Percentiles rank a stretch among this genome's conserved stretches.
Conservation (phyloP, 2,329 filamentous ascomycete genomes). For the Pezicula carpinea region DNA sequence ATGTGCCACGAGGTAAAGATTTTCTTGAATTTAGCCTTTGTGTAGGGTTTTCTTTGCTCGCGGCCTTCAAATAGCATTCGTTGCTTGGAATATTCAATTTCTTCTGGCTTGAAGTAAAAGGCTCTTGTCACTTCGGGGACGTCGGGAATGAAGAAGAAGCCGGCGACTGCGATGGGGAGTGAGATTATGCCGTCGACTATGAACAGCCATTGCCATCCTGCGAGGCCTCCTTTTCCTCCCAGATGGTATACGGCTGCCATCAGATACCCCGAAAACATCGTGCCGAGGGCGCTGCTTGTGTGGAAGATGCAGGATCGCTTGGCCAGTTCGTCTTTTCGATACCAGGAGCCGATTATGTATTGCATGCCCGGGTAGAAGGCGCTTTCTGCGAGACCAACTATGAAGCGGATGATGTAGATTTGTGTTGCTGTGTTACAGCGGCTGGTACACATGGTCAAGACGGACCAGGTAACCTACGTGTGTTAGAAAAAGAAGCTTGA, state of each 20-base stretch:
- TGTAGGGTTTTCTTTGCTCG: slow-evolving; percentile 38
- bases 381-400: slow-evolving; percentile 44
- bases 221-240: slow-evolving; percentile 40
- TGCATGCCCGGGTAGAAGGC: slow-evolving; percentile 53
- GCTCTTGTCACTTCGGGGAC: slow-evolving; percentile 44
- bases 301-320: slow-evolving; percentile 56
- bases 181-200: slow-evolving; percentile 50
- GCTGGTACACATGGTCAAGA: slow-evolving; percentile 30
- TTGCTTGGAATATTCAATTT: slow-evolving; percentile 39
- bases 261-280: slow-evolving; percentile 45
- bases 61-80: slow-evolving; percentile 46
- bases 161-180: slow-evolving; percentile 44
- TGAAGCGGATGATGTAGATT: slow-evolving; percentile 34
- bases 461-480: slow-evolving; percentile 29
- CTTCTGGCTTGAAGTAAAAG: slow-evolving; percentile 39
- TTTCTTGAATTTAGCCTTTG: slow-evolving; percentile 48
- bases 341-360: slow-evolving; percentile 55
- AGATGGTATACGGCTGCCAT: slow-evolving; percentile 48
- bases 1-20: slow-evolving; percentile 32
- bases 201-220: slow-evolving; percentile 50
- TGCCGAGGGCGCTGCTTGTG: slow-evolving; percentile 3
- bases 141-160: slow-evolving; percentile 44
- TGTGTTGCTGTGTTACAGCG: slow-evolving; percentile 29
- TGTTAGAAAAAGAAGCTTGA: too few relatives aligned
- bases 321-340: slow-evolving; percentile 50